These are phyloP conservation scores for Penicillium griseofulvum DNA, from an alignment of 2,329 filamentous ascomycete species.

Conservation along the genomic window DNA sequence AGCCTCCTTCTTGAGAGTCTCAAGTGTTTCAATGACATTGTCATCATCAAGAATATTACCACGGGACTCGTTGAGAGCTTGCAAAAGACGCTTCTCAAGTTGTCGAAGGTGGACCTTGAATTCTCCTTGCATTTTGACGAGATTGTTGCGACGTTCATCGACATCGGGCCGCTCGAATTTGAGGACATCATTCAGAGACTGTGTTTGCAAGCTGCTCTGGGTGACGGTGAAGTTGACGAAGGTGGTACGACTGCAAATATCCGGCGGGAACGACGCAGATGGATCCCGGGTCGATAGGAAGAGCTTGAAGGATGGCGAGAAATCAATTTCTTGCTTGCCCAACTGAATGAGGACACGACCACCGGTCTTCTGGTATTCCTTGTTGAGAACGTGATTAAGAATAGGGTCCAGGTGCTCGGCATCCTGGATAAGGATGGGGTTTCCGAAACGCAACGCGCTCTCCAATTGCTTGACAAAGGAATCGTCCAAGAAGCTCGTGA, in stretches of 20 bases:
- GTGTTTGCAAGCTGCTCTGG: conserved; percentile 96
- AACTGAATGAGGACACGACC: conserved; percentile 97
- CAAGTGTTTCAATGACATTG: conserved; percentile 94
- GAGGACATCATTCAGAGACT: conserved; percentile 94
- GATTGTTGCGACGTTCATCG: conserved; percentile 90
- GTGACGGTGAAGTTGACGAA: conserved; percentile 99
- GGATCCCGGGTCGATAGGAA: conserved; percentile 95
- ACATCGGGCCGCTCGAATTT: conserved; percentile 97
- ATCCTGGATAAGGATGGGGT: conserved; percentile 97
- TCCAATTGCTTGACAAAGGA: conserved; percentile 98
- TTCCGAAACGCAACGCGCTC: conserved; percentile 94
- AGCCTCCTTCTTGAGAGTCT: conserved; percentile 96
- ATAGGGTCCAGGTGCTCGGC: conserved; percentile 96
- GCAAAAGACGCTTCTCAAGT: conserved; percentile 87
- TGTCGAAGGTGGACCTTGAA: conserved; percentile 98
- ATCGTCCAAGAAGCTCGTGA: conserved; percentile 97
- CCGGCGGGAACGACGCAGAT: conserved; percentile 89
- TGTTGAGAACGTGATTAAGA: conserved; percentile 97
- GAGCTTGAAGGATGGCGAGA: conserved; percentile 92
- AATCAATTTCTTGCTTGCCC: conserved; percentile 98
- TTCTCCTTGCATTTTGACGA: conserved; percentile 98
- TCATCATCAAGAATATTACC: conserved; percentile 98
- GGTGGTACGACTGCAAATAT: conserved; percentile 96
- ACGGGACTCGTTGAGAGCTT: conserved; percentile 93
- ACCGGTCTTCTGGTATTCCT: conserved; percentile 98